Evolutionary conservation across 768 basidiomycete genomes (phyloP), one percentile per base, ranked within the genome.

Genomic region (Boletus fagicola): DNA sequence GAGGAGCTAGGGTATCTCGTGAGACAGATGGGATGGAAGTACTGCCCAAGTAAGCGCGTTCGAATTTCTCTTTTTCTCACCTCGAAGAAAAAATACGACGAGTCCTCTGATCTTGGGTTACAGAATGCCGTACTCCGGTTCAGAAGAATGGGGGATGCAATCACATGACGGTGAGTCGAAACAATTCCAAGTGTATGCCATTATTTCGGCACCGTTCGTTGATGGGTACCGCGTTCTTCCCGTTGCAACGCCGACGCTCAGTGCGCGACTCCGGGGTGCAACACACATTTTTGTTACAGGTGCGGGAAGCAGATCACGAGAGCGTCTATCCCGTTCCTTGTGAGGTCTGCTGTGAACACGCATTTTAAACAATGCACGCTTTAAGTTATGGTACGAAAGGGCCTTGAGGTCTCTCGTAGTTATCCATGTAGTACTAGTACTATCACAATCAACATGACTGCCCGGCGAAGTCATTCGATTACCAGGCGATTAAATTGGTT

Each of bases 131-230:
- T 38, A 79, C 79, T 2, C 77, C 80, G 1, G 77, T 82, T 30
- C 78, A 81, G 60, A 85, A 83, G 60, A 71, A 71, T 15, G 75
- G 74, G 24, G 83, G 83, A 16, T 85, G 83, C 57, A 80, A 83
- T 59, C 83, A 85, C 68, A 84, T 85, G 79, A 80, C 80, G 51
- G 83, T 83, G 43, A 71, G 82, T 67, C 18, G 28, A 31, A 39
- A n/a, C n/a, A n/a, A n/a, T n/a, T n/a, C n/a, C n/a, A n/a, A 5
- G 18, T 5, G n/a, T 5, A 10, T 12, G 16, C n/a, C 8, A 12
- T 5, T n/a, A n/a, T 22, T 33, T 7, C 33, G 1, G 44, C 20
- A 46, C 26, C 24, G 16, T 35, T 35, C 31, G 20, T 38, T 58
- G 26, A 43, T 31, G 55, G 55, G 39, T 26, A 43, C 15, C 38